These are phyloP conservation scores for Penicillium manginii DNA, from an alignment of 495 filamentous ascomycete genomes.

Conservation along the genomic window DNA sequence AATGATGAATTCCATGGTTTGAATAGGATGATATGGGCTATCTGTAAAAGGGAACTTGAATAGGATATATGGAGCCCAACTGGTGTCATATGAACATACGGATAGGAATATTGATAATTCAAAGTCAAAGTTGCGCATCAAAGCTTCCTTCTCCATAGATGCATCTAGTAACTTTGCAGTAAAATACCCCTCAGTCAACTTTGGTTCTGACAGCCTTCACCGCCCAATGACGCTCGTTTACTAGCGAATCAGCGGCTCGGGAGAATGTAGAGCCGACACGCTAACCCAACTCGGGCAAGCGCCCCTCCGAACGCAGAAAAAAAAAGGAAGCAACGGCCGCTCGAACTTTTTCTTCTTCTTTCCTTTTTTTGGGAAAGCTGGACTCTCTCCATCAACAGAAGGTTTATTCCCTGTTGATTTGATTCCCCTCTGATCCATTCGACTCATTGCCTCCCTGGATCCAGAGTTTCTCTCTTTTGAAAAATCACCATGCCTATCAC, in stretches of 20 bases:
- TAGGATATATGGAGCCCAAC: too few relatives aligned
- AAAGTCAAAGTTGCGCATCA: too few relatives aligned
- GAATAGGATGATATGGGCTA: not conserved
- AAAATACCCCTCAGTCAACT: not conserved
- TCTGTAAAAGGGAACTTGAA: not conserved
- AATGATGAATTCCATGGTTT: too few relatives aligned
- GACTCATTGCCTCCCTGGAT: conserved; percentile 11
- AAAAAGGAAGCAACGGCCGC: conserved; percentile 43
- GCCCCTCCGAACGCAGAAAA: conserved; percentile 21
- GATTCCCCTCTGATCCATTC: conserved; percentile 16
- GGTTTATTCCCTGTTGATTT: conserved; percentile 53
- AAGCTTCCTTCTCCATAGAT: too few relatives aligned
- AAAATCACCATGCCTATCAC: conserved; percentile 68
- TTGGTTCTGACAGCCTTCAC: not conserved
- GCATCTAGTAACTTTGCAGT: too few relatives aligned
- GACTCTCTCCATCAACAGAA: conserved; percentile 58
- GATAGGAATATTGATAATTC: not conserved
- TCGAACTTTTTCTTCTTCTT: conserved; percentile 51
- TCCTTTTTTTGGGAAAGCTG: conserved; percentile 60
- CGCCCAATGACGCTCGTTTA: conserved; percentile 37
- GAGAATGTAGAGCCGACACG: conserved; percentile 8
- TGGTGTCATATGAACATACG: not conserved
- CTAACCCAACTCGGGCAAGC: conserved; percentile 30
- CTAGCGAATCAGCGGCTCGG: conserved; percentile 31
- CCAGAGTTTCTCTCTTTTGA: conserved; percentile 27